A percentile compares a stretch with the other conserved stretches of the same genome.
Evolutionary conservation across 164 flowering plant species (phyloP).

Genomic region (Aristolochia californica): DNA sequence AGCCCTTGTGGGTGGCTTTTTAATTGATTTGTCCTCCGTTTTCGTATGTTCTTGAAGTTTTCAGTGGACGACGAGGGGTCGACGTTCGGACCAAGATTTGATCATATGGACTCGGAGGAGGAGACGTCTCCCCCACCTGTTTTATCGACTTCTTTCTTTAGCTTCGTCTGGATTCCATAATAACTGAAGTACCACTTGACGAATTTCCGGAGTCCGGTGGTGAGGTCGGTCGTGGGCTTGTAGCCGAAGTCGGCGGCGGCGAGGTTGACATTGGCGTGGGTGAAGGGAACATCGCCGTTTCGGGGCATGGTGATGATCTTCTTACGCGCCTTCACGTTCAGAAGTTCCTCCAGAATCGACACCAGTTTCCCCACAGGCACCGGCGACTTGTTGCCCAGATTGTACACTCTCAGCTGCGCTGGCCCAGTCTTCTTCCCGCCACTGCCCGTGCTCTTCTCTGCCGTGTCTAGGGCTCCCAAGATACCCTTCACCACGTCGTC

Average conservation of each 20-base stretch:
- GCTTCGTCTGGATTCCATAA: constrained; percentile 71
- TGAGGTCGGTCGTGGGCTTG: constrained; percentile 75
- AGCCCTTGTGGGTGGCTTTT: no score
- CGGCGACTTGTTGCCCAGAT: constrained; percentile 84
- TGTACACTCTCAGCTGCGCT: constrained; percentile 77
- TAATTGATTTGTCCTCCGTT: no score
- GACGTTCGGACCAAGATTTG: no score
- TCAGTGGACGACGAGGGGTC: no score
- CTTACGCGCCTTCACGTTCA: constrained; percentile 64
- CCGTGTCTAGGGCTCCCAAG: constrained; percentile 80
- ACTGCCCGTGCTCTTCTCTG: constrained; percentile 84
- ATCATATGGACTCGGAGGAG: no score
- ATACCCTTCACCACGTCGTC: constrained; percentile 90
- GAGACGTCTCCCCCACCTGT: neutral
- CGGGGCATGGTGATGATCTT: constrained; percentile 74
- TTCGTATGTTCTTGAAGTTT: no score
- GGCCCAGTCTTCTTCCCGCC: constrained; percentile 74
- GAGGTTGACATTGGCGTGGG: constrained; percentile 86
- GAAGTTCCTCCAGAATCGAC: constrained; percentile 41
- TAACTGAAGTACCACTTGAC: constrained; percentile 91
- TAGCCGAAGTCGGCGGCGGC: constrained; percentile 76
- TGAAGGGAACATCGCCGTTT: constrained; percentile 93
- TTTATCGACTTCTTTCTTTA: constrained; percentile 24
- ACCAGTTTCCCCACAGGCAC: constrained; percentile 70
- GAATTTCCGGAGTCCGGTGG: constrained; percentile 72